These are phyloP conservation scores for Saccharomycopsis sp. DNA, from an alignment of 805 yeast species.

Conservation along the genomic window DNA sequence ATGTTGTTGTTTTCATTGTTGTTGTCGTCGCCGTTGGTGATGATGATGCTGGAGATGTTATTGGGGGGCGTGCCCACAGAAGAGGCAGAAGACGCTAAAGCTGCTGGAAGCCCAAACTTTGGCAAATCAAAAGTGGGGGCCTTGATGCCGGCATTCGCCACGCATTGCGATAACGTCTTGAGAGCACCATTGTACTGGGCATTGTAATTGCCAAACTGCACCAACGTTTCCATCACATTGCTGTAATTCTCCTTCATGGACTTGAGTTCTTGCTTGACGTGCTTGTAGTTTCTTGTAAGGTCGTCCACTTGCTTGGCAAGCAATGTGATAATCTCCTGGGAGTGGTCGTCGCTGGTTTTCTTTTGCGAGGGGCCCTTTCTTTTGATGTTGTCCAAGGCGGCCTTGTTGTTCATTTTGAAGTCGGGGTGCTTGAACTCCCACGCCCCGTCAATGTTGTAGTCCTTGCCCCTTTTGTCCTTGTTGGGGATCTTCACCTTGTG, in stretches of 20 bases:
- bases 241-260: constrained; percentile 49
- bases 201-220: constrained; percentile 46
- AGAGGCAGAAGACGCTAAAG: neutral
- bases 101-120: no score
- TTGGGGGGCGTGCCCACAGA: neutral
- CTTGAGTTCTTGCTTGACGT: constrained; percentile 30
- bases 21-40: constrained; percentile 1
- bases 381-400: constrained; percentile 79
- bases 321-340: constrained; percentile 11
- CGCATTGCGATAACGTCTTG: constrained; percentile 38
- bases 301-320: constrained; percentile 30
- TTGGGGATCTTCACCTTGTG: constrained; percentile 80
- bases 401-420: constrained; percentile 65
- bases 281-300: constrained; percentile 29
- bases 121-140: constrained; percentile 59
- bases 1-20: no score
- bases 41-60: neutral
- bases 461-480: constrained; percentile 42
- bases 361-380: constrained; percentile 63
- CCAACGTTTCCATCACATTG: constrained; percentile 51
- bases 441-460: constrained; percentile 61
- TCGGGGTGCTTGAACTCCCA: constrained; percentile 96
- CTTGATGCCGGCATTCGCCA: constrained; percentile 53
- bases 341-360: constrained; percentile 26
- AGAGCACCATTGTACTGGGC: constrained; percentile 50